phyloP scores from a whole-genome alignment of 768 basidiomycete species.

The Gloeopeniophorella convolvens region DNA sequence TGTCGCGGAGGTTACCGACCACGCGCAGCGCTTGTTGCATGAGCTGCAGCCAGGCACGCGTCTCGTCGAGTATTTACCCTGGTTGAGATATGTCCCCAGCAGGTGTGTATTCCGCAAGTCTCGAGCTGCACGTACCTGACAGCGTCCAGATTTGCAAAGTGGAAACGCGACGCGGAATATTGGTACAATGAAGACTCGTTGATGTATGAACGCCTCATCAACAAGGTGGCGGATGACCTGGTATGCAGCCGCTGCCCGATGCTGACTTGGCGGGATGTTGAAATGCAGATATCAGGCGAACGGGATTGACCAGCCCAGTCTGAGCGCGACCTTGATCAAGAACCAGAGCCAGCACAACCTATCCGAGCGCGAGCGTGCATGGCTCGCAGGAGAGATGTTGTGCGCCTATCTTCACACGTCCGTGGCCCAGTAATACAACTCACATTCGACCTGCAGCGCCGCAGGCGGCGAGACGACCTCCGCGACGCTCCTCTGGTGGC shows the following conservation, averaged over 20 bases:
- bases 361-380: constrained; percentile 8
- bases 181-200: constrained; percentile 8
- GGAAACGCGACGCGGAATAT: constrained; percentile 10
- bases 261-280: background rate
- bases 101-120: background rate
- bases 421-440: background rate
- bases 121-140: background rate
- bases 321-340: constrained; percentile 5
- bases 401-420: background rate
- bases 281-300: background rate
- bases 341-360: background rate
- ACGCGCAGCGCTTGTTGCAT: background rate
- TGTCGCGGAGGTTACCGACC: background rate
- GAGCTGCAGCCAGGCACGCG: background rate
- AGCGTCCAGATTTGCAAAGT: constrained; percentile 4
- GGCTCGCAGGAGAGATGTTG: constrained; percentile 17
- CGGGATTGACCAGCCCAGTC: constrained; percentile 1
- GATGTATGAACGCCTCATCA: constrained; percentile 7
- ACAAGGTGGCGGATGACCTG: background rate
- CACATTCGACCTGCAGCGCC: background rate
- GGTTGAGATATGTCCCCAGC: background rate
- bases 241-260: background rate
- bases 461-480: background rate
- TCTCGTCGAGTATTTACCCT: background rate
- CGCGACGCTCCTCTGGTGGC: constrained; percentile 28